A percentile compares a stretch with the other conserved stretches of the same genome.
Evolutionary conservation across 1,284 basidiomycete genomes (phyloP).

Genomic region (Thelephora terrestris): DNA sequence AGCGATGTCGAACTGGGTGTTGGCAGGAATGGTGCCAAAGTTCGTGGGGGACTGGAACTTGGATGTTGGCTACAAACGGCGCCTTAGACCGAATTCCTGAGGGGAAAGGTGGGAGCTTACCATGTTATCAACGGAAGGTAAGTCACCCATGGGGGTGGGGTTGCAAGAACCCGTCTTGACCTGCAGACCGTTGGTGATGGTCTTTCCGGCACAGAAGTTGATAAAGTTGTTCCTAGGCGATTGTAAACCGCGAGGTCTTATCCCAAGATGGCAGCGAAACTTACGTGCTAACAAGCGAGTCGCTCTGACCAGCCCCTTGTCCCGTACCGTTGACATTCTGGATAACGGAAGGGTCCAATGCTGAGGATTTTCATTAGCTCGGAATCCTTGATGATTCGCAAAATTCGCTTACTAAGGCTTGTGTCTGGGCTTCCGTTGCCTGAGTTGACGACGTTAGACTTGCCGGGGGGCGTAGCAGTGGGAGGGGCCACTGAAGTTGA

Average conservation of each 20-base stretch:
- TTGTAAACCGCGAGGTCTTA: neutral
- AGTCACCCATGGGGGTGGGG: constrained; percentile 42
- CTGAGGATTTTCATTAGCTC: constrained; percentile 19
- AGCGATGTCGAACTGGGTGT: constrained; percentile 38
- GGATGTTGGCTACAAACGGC: constrained; percentile 30
- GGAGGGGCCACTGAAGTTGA: neutral
- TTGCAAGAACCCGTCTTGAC: constrained; percentile 51
- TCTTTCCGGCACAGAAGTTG: constrained; percentile 51
- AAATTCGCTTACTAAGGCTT: constrained; percentile 13
- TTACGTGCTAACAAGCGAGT: constrained; percentile 33
- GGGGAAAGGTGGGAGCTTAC: no score
- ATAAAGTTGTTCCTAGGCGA: constrained; percentile 53
- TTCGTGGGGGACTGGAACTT: constrained; percentile 46
- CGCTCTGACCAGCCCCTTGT: constrained; percentile 23
- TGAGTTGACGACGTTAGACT: no score
- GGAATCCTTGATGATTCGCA: constrained; percentile 13
- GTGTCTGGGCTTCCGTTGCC: neutral
- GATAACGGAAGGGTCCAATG: constrained; percentile 44
- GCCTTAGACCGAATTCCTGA: no score
- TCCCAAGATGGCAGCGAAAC: neutral
- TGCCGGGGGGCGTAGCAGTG: neutral
- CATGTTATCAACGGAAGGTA: constrained; percentile 38
- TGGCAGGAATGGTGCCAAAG: constrained; percentile 33
- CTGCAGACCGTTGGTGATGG: constrained; percentile 52
- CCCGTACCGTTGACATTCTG: constrained; percentile 35